A percentile compares a stretch with the other conserved stretches of the same genome.
These are phyloP conservation scores for Penicillium soppii DNA, from an alignment of 495 filamentous ascomycete species.

Conservation along the genomic window DNA sequence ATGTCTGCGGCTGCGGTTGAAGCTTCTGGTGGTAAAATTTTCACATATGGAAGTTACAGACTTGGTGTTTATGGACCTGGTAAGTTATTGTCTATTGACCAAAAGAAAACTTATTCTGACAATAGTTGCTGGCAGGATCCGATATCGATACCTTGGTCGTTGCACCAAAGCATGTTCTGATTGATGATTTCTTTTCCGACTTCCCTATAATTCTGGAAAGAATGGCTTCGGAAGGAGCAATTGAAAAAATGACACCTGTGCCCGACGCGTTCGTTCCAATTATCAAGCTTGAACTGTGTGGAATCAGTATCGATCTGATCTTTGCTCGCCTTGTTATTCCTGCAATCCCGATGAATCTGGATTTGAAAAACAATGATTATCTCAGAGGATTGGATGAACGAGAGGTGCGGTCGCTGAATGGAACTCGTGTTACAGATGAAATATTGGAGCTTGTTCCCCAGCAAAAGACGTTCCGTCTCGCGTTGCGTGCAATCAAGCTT, in stretches of 20 bases:
- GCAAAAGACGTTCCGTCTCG: slow-evolving; percentile 80
- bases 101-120: slow-evolving; percentile 1
- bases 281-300: slow-evolving; percentile 88
- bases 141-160: slow-evolving; percentile 97
- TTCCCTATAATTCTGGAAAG: slow-evolving; percentile 75
- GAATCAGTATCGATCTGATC: slow-evolving; percentile 92
- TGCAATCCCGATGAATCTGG: slow-evolving; percentile 69
- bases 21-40: slow-evolving; percentile 82
- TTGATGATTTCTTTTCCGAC: slow-evolving; percentile 86
- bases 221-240: slow-evolving; percentile 70
- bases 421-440: slow-evolving; percentile 88
- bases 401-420: slow-evolving; percentile 86
- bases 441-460: slow-evolving; percentile 88
- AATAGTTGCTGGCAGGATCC: slow-evolving; percentile 57
- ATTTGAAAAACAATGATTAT: slow-evolving; percentile 77
- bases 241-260: slow-evolving; percentile 82
- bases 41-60: slow-evolving; percentile 91
- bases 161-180: slow-evolving; percentile 79
- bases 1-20: slow-evolving; percentile 73
- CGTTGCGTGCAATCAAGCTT: slow-evolving; percentile 87
- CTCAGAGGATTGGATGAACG: slow-evolving; percentile 82
- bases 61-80: slow-evolving; percentile 90
- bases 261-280: slow-evolving; percentile 91
- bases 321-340: slow-evolving; percentile 76
- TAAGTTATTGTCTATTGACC: slow-evolving; percentile 25